A percentile compares a stretch with the other conserved stretches of the same genome.
These are phyloP conservation scores for Lachnellula suecica DNA, from an alignment of 2,329 filamentous ascomycete genomes.

Conservation along the genomic window DNA sequence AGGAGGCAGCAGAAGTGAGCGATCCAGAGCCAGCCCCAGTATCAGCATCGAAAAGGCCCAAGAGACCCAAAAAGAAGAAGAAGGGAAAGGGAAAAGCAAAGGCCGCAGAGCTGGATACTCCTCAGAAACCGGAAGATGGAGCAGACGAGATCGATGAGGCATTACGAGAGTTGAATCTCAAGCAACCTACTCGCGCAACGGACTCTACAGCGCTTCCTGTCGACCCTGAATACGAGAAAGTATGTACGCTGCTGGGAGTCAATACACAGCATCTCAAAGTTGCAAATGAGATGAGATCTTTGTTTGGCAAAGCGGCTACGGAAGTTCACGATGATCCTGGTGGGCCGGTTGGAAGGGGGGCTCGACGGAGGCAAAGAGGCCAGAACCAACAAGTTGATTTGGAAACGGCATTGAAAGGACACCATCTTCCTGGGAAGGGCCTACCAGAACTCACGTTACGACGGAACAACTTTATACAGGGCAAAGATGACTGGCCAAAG, in stretches of 20 bases:
- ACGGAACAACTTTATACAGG: constrained; percentile 67
- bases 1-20: constrained; percentile 28
- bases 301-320: constrained; percentile 65
- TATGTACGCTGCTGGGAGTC: constrained; percentile 55
- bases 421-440: constrained; percentile 50
- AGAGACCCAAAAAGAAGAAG: constrained; percentile 62
- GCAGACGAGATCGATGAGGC: constrained; percentile 68
- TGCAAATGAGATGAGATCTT: constrained; percentile 83
- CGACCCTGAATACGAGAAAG: constrained; percentile 42
- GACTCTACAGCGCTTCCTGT: constrained; percentile 15
- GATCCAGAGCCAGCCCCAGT: constrained; percentile 34
- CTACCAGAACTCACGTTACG: constrained; percentile 58
- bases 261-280: constrained; percentile 78
- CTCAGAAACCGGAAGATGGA: constrained; percentile 30
- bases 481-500: constrained; percentile 70
- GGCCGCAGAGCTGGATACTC: constrained; percentile 29
- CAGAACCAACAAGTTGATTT: constrained; percentile 41
- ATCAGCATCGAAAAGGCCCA: constrained; percentile 43
- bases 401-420: constrained; percentile 37
- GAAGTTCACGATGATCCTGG: constrained; percentile 53
- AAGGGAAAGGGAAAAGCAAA: constrained; percentile 45
- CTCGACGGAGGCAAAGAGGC: constrained; percentile 38
- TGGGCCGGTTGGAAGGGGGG: constrained; percentile 35
- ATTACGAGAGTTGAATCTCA: constrained; percentile 56
- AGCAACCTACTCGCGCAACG: constrained; percentile 21